These are phyloP conservation scores for Nicotiana tabacum DNA, from an alignment of 257 asterid species.

Conservation along the genomic window DNA sequence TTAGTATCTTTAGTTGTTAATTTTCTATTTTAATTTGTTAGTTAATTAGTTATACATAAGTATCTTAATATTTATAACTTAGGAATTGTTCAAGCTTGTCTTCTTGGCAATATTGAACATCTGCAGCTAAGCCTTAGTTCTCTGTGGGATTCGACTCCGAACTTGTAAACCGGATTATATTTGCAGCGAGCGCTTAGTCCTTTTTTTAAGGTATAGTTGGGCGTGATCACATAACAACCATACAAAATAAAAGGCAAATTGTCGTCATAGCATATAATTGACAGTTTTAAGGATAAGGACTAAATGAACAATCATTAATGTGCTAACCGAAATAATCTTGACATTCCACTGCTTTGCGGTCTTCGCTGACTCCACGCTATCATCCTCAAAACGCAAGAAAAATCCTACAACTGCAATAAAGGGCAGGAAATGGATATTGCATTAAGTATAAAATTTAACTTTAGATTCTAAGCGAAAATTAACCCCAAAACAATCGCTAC, in stretches of 20 bases:
- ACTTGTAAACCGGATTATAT: too few species aligned
- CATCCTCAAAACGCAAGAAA: conserved; percentile 96
- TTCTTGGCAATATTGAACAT: too few species aligned
- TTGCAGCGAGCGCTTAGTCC: too few species aligned
- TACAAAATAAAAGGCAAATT: neutral
- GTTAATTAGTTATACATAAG: too few species aligned
- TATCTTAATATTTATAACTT: too few species aligned
- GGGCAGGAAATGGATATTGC: neutral
- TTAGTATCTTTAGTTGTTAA: too few species aligned
- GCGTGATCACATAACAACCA: neutral
- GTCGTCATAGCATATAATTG: neutral
- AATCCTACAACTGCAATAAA: conserved; percentile 81
- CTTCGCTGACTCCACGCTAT: conserved; percentile 95
- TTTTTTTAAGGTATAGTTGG: too few species aligned
- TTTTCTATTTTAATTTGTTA: too few species aligned
- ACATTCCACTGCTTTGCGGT: conserved; percentile 96
- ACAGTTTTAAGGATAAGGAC: neutral
- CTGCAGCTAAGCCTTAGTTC: too few species aligned
- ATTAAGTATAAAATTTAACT: neutral
- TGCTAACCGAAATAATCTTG: conserved; percentile 88
- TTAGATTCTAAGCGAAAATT: neutral
- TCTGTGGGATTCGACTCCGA: too few species aligned
- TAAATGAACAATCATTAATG: conserved; percentile 3
- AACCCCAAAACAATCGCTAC: neutral
- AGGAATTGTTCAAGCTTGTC: too few species aligned